Evolutionary conservation across 768 basidiomycete species (phyloP).

Genomic region (Kwoniella sp.): DNA sequence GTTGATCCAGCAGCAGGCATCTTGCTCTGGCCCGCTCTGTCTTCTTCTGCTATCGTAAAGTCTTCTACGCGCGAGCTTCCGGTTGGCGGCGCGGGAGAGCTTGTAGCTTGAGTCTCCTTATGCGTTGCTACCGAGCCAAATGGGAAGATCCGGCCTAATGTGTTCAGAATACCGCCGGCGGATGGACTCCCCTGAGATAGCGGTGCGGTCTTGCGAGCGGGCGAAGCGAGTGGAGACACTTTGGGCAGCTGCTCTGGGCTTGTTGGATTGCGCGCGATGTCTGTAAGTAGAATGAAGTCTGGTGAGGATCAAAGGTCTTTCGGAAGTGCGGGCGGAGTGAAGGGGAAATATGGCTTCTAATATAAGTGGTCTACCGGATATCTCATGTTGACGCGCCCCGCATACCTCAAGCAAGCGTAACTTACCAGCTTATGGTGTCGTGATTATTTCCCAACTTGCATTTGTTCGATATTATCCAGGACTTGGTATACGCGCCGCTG

Average conservation of each 20-base stretch:
- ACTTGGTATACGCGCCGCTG: neutral
- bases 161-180: slow-evolving; percentile 10
- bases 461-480: slow-evolving; percentile 22
- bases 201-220: neutral
- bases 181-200: neutral
- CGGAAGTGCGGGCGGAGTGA: neutral
- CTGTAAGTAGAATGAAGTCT: no score
- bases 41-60: neutral
- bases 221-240: neutral
- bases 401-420: no score
- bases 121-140: slow-evolving; percentile 3
- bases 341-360: neutral
- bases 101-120: neutral
- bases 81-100: no score
- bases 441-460: neutral
- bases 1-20: slow-evolving; percentile 12
- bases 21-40: neutral
- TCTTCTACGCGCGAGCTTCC: neutral
- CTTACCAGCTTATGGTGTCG: no score
- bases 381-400: no score
- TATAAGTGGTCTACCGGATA: no score
- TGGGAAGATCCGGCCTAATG: slow-evolving; percentile 12
- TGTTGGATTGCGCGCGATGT: no score
- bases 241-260: neutral
- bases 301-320: no score